Percentiles rank a stretch among this genome's conserved stretches.
Evolutionary conservation across 2,329 filamentous ascomycete species (phyloP).

Genomic region (Nemania sp.): DNA sequence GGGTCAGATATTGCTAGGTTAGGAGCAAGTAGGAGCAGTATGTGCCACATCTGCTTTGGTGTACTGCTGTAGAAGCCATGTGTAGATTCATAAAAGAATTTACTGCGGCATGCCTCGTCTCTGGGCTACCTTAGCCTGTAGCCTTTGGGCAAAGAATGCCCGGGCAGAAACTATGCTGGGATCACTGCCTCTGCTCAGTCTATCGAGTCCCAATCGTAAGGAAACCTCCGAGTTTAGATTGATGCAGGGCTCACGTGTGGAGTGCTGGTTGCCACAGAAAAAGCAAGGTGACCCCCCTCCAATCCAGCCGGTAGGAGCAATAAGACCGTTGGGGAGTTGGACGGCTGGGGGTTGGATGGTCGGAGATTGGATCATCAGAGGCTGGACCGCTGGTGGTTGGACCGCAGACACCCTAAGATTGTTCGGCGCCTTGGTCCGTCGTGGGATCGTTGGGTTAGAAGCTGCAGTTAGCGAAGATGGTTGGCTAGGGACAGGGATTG

Average conservation of each 20-base stretch:
- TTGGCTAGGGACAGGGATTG: constrained; percentile 3
- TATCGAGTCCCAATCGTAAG: constrained; percentile 39
- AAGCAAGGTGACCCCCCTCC: constrained; percentile 28
- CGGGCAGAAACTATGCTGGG: constrained; percentile 11
- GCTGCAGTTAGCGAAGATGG: constrained; percentile 3
- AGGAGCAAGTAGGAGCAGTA: neutral
- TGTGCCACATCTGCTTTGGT: neutral
- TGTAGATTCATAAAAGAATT: neutral
- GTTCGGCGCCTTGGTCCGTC: no score
- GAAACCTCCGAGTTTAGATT: constrained; percentile 35
- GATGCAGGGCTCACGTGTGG: constrained; percentile 28
- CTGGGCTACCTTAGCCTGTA: constrained; percentile 23
- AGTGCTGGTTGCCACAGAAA: constrained; percentile 28
- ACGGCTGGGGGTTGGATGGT: constrained; percentile 4
- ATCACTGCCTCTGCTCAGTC: constrained; percentile 26
- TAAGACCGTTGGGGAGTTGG: constrained; percentile 17
- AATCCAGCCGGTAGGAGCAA: constrained; percentile 14
- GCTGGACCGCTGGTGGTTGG: no score
- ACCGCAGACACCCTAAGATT: no score
- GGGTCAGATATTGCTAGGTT: neutral
- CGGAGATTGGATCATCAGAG: no score
- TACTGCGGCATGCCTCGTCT: neutral
- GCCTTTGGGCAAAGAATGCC: constrained; percentile 17
- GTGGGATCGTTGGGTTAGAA: neutral
- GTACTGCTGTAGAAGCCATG: neutral